Evolutionary conservation across 352 stramenopile genomes (phyloP).

Genomic region (Bremia lactucae): DNA sequence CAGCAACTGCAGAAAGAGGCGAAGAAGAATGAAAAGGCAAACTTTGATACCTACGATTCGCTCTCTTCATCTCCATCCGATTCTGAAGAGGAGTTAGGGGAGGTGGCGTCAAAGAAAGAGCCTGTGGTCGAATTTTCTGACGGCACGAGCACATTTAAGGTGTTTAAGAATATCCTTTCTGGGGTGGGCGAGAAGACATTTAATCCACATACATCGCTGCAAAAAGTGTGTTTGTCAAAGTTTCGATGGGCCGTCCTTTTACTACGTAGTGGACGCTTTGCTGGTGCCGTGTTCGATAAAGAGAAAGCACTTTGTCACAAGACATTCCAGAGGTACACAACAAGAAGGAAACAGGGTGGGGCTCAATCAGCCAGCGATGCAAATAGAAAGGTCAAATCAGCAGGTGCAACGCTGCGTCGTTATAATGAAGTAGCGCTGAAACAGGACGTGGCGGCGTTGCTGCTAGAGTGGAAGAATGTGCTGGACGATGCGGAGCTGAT

Average conservation of each 20-base stretch:
- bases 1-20: conserved; percentile 11
- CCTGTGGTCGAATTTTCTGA: conserved; percentile 76
- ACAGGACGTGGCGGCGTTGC: conserved; percentile 76
- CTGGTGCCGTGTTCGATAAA: conserved; percentile 81
- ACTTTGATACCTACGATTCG: conserved; percentile 11
- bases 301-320: conserved; percentile 87
- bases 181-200: conserved; percentile 38
- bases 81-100: conserved; percentile 28
- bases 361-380: conserved; percentile 85
- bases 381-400: conserved; percentile 84
- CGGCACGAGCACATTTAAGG: conserved; percentile 63
- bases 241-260: conserved; percentile 82
- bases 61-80: conserved; percentile 30
- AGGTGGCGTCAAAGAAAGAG: conserved; percentile 36
- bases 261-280: conserved; percentile 88
- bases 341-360: conserved; percentile 88
- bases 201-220: conserved; percentile 43
- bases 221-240: conserved; percentile 37
- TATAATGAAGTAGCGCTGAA: conserved; percentile 88
- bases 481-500: conserved; percentile 47
- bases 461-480: conserved; percentile 72
- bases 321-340: conserved; percentile 89
- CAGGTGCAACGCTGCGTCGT: conserved; percentile 86
- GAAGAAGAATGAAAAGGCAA: conserved; percentile 16
- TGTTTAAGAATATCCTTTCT: conserved; percentile 65